These are phyloP conservation scores for Blastocystis sp. DNA, from an alignment of 352 stramenopile genomes.

Conservation along the genomic window DNA sequence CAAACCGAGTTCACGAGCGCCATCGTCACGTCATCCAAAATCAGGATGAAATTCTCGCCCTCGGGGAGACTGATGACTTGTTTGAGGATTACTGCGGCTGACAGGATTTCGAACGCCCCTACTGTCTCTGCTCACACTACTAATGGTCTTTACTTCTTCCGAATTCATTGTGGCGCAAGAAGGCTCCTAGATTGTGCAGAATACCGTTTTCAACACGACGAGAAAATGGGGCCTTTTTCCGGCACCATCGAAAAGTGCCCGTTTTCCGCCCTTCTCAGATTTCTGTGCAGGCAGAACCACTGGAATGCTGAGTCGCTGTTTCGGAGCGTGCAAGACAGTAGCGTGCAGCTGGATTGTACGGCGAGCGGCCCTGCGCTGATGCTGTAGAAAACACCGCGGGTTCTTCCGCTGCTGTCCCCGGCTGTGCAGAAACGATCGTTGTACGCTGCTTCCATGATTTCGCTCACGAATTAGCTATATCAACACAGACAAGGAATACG, in stretches of 20 bases:
- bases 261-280: too few relatives aligned
- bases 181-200: too few relatives aligned
- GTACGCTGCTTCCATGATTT: background rate
- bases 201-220: too few relatives aligned
- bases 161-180: too few relatives aligned
- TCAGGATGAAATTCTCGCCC: constrained; percentile 45
- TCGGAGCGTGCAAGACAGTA: background rate
- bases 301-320: constrained; percentile 2
- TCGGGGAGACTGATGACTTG: constrained; percentile 25
- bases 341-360: background rate
- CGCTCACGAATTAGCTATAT: constrained; percentile 37
- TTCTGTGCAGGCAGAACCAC: too few relatives aligned
- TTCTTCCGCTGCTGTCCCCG: background rate
- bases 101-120: background rate
- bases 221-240: too few relatives aligned
- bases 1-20: constrained; percentile 35
- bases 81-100: constrained; percentile 15
- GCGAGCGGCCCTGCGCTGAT: background rate
- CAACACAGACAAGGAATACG: constrained; percentile 59
- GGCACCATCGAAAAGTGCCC: too few relatives aligned
- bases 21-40: constrained; percentile 40
- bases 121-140: constrained; percentile 41
- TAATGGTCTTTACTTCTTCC: background rate
- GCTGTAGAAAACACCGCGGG: constrained; percentile 25
- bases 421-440: constrained; percentile 25